Percentiles rank a stretch among this genome's conserved stretches.
Evolutionary conservation across 768 basidiomycete species (phyloP).

Genomic region (Tricholoma sp.): DNA sequence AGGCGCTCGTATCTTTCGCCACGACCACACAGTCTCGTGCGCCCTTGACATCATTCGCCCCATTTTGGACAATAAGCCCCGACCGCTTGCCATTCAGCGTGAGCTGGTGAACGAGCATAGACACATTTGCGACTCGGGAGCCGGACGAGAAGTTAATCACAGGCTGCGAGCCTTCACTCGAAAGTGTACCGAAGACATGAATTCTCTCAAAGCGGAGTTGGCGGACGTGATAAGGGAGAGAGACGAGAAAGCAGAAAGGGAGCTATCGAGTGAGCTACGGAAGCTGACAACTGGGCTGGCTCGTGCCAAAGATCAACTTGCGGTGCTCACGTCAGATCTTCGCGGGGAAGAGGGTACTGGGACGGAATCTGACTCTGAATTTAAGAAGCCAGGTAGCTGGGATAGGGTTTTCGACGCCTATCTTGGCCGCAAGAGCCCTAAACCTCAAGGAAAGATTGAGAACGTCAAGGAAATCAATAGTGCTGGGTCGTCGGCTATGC

Average conservation of each 20-base stretch:
- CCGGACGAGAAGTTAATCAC: slow-evolving; percentile 16
- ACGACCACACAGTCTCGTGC: slow-evolving; percentile 24
- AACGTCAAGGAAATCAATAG: not conserved
- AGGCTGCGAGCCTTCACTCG: slow-evolving; percentile 1
- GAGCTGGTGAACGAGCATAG: slow-evolving; percentile 13
- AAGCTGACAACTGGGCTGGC: not conserved
- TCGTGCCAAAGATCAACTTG: not conserved
- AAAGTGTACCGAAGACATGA: slow-evolving; percentile 4
- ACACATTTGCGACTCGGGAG: slow-evolving; percentile 31
- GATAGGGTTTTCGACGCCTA: no score
- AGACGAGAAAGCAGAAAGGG: slow-evolving; percentile 3
- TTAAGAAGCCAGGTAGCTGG: no score
- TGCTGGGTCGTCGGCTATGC: not conserved
- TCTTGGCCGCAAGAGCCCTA: not conserved
- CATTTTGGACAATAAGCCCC: slow-evolving; percentile 13
- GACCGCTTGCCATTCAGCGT: slow-evolving; percentile 7
- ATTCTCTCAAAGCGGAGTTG: not conserved
- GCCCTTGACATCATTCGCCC: slow-evolving; percentile 26
- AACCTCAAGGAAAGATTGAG: not conserved
- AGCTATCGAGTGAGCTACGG: not conserved
- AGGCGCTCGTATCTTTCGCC: slow-evolving; percentile 35
- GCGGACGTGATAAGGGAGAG: slow-evolving; percentile 2
- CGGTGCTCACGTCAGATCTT: not conserved
- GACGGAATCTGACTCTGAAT: no score
- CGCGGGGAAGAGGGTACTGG: not conserved